phyloP scores from a whole-genome alignment of 208 protist genomes.

The Leishmania amazonensis region DNA sequence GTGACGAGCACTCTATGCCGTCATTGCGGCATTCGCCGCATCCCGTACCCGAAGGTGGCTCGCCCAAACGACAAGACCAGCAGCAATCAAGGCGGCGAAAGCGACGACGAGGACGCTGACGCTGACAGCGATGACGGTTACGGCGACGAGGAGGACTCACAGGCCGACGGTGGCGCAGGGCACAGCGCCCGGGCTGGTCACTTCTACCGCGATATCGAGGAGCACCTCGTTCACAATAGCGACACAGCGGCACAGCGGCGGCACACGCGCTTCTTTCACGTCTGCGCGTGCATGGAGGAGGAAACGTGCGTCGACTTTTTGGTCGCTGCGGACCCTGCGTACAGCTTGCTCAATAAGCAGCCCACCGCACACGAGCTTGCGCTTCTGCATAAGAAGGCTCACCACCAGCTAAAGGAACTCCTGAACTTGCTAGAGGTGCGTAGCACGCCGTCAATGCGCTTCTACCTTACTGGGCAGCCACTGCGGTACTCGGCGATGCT shows the following conservation, averaged over 20 bases:
- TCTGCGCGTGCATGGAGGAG: conserved; percentile 66
- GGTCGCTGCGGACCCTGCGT: conserved; percentile 62
- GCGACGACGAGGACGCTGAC: conserved; percentile 25
- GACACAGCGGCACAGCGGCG: conserved; percentile 44
- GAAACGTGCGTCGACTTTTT: conserved; percentile 70
- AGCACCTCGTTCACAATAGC: conserved; percentile 41
- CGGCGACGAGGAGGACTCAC: conserved; percentile 24
- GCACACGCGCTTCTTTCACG: conserved; percentile 83
- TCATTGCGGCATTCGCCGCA: conserved; percentile 59
- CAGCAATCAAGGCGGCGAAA: conserved; percentile 8
- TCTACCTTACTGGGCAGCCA: conserved; percentile 65
- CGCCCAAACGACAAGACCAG: not conserved
- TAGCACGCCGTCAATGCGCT: conserved; percentile 80
- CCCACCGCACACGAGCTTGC: conserved; percentile 49
- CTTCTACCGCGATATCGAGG: conserved; percentile 59
- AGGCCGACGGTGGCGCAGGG: conserved; percentile 7
- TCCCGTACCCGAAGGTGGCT: conserved; percentile 47
- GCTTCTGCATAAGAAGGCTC: conserved; percentile 62
- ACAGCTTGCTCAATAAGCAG: conserved; percentile 46
- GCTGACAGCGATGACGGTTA: conserved; percentile 32
- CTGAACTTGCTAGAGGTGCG: conserved; percentile 60
- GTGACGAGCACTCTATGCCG: conserved; percentile 81
- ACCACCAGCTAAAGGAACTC: conserved; percentile 65
- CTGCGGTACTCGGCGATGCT: conserved; percentile 57
- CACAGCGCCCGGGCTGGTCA: conserved; percentile 1